Percentiles rank a stretch among this genome's conserved stretches.
These are phyloP conservation scores for Triticum dicoccoides DNA, from an alignment of 176 grass and related monocot species.

Conservation along the genomic window DNA sequence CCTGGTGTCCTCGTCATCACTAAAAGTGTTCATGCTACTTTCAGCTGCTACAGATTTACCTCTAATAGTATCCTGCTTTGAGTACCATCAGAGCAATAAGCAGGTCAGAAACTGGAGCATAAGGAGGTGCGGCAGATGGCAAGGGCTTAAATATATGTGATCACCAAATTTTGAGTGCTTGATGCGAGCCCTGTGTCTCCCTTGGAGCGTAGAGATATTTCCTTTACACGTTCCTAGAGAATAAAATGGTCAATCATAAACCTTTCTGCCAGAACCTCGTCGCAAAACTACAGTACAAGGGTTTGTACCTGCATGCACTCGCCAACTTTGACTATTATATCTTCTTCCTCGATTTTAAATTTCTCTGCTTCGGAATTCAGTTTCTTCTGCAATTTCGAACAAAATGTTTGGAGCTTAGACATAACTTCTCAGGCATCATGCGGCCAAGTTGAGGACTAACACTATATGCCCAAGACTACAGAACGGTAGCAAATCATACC, in stretches of 20 bases:
- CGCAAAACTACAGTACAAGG: not conserved
- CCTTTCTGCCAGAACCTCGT: not conserved
- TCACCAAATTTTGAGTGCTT: slow-evolving; percentile 59
- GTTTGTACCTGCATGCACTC: slow-evolving; percentile 77
- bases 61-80: slow-evolving; percentile 41
- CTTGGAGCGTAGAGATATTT: slow-evolving; percentile 63
- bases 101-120: not conserved
- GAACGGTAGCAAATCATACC: slow-evolving; percentile 37
- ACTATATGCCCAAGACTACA: not conserved
- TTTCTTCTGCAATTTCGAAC: slow-evolving; percentile 60
- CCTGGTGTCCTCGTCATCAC: slow-evolving; percentile 72
- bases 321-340: slow-evolving; percentile 81
- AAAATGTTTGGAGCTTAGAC: slow-evolving; percentile 24
- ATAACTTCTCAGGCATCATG: slow-evolving; percentile 17
- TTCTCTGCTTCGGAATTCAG: slow-evolving; percentile 67
- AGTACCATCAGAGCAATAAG: slow-evolving; percentile 19
- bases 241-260: slow-evolving; percentile 17
- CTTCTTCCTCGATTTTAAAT: slow-evolving; percentile 73
- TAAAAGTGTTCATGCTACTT: slow-evolving; percentile 55
- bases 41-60: slow-evolving; percentile 46
- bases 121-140: not conserved
- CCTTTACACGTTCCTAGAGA: slow-evolving; percentile 69
- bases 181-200: slow-evolving; percentile 43
- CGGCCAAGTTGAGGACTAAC: not conserved
- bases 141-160: slow-evolving; percentile 27